Evolutionary conservation across 495 filamentous ascomycete genomes (phyloP).

Genomic region (Usnea hakonensis): DNA sequence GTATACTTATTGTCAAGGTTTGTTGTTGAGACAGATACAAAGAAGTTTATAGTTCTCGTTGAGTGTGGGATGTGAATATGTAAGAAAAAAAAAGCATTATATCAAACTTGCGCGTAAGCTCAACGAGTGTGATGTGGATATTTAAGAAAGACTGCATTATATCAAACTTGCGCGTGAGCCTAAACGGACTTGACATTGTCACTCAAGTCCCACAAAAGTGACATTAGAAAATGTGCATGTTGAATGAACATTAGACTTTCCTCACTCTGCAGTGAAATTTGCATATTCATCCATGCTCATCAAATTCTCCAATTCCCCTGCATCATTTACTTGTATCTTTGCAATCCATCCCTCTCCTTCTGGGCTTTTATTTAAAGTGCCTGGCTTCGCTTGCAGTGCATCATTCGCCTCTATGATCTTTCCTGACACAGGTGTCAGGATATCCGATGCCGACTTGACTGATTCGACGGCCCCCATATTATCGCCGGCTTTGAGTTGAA

Average conservation of each 20-base stretch:
- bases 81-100: too few species aligned
- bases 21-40: neutral
- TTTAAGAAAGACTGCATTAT: too few species aligned
- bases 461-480: conserved; percentile 92
- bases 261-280: conserved; percentile 52
- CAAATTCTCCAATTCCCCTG: conserved; percentile 61
- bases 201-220: neutral
- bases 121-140: too few species aligned
- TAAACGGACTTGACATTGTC: neutral
- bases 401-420: conserved; percentile 64
- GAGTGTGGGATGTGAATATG: too few species aligned
- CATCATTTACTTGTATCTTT: conserved; percentile 66
- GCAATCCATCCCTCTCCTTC: conserved; percentile 90
- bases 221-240: neutral
- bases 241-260: neutral
- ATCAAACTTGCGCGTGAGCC: too few species aligned
- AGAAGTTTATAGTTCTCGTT: neutral
- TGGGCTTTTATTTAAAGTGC: conserved; percentile 74
- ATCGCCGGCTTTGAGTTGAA: conserved; percentile 56
- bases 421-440: conserved; percentile 78
- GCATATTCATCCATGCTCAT: conserved; percentile 70
- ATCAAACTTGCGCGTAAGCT: too few species aligned
- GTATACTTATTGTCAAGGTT: neutral
- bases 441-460: conserved; percentile 94
- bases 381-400: conserved; percentile 72